Conservation (phyloP, 2,329 filamentous ascomycete species). For the Ceratocystis eucalypticola region DNA sequence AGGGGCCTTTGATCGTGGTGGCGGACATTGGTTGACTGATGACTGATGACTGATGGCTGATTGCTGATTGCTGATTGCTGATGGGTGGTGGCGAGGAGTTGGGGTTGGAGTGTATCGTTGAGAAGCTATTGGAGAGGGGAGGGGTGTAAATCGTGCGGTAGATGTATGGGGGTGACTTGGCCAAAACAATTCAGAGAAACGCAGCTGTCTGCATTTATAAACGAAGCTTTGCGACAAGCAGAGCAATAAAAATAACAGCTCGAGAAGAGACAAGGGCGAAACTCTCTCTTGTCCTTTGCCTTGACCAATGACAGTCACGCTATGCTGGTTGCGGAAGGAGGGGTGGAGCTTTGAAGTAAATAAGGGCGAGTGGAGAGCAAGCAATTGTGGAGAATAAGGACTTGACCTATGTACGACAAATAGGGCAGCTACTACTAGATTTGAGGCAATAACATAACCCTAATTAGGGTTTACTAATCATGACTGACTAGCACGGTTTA, state of each 20-base stretch:
- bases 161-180: not conserved
- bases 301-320: slow-evolving; percentile 5
- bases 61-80: too few relatives aligned
- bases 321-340: not conserved
- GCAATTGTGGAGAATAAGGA: not conserved
- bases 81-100: too few relatives aligned
- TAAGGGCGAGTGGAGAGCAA: not conserved
- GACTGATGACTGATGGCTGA: too few relatives aligned
- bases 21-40: not conserved
- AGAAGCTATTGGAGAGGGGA: too few relatives aligned
- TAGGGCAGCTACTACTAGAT: not conserved
- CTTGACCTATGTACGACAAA: not conserved
- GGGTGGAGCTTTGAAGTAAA: not conserved
- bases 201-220: not conserved
- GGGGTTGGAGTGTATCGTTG: too few relatives aligned
- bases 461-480: not conserved
- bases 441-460: not conserved
- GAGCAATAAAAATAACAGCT: not conserved
- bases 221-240: not conserved
- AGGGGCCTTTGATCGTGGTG: slow-evolving; percentile 39
- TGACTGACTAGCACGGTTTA: not conserved
- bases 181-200: not conserved
- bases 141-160: not conserved
- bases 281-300: not conserved
- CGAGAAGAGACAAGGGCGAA: not conserved